Percentiles rank a stretch among this genome's conserved stretches.
phyloP scores from a whole-genome alignment of 768 basidiomycete species.

The Mycena sanguinolenta region DNA sequence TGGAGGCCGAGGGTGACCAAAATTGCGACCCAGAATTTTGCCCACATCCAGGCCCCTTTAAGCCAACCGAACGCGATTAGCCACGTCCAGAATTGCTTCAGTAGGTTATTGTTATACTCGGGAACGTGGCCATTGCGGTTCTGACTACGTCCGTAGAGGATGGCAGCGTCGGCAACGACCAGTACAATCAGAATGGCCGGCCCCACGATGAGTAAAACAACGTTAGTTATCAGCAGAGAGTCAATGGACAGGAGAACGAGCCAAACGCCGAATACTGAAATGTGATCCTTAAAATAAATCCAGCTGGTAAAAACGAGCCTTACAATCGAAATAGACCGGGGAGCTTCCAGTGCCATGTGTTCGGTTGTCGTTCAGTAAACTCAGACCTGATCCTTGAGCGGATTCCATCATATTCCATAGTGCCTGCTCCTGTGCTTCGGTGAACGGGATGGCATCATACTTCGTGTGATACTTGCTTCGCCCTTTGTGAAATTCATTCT shows the following conservation, averaged over 20 bases:
- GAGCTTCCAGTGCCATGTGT: slow-evolving; percentile 45
- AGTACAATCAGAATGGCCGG: slow-evolving; percentile 68
- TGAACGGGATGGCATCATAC: slow-evolving; percentile 75
- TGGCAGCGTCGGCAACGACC: slow-evolving; percentile 40
- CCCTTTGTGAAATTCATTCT: slow-evolving; percentile 33
- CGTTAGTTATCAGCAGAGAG: slow-evolving; percentile 66
- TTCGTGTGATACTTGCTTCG: slow-evolving; percentile 84
- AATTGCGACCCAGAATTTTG: slow-evolving; percentile 75
- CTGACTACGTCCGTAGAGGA: slow-evolving; percentile 20
- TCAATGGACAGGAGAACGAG: slow-evolving; percentile 69
- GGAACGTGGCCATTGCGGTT: slow-evolving; percentile 35
- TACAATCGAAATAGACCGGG: slow-evolving; percentile 83
- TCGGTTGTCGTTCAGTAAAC: slow-evolving; percentile 62
- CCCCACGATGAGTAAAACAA: slow-evolving; percentile 72
- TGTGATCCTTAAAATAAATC: not conserved
- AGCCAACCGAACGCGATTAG: slow-evolving; percentile 45
- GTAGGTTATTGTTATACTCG: slow-evolving; percentile 35
- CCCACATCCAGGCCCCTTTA: slow-evolving; percentile 59
- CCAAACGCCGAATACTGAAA: slow-evolving; percentile 68
- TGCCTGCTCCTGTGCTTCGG: slow-evolving; percentile 63
- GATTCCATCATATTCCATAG: slow-evolving; percentile 88
- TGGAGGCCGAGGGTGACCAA: slow-evolving; percentile 60
- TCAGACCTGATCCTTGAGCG: slow-evolving; percentile 65
- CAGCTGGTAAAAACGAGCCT: slow-evolving; percentile 41
- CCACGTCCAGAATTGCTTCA: slow-evolving; percentile 40